A percentile compares a stretch with the other conserved stretches of the same genome.
Evolutionary conservation across 2,329 filamentous ascomycete species (phyloP).

Genomic region (Nemania sp.): DNA sequence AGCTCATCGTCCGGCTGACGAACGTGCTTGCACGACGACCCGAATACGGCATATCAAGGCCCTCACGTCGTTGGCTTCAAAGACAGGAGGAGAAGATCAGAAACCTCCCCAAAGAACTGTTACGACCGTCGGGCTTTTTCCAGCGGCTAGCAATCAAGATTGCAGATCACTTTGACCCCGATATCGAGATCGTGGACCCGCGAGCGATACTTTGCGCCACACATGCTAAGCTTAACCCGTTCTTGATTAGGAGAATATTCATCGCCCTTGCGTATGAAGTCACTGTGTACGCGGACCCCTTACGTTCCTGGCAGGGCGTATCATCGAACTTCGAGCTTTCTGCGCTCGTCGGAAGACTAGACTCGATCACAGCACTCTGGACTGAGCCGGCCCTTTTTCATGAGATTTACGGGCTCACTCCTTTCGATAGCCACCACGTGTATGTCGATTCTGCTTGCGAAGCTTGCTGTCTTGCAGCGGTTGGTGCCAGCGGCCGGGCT

Average conservation of each 20-base stretch:
- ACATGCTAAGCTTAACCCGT: conserved; percentile 48
- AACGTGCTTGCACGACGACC: conserved; percentile 44
- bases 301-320: conserved; percentile 35
- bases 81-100: conserved; percentile 40
- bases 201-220: conserved; percentile 45
- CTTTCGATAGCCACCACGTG: conserved; percentile 37
- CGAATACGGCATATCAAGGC: conserved; percentile 37
- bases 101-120: conserved; percentile 34
- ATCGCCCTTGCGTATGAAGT: conserved; percentile 47
- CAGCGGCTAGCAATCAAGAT: conserved; percentile 41
- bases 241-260: conserved; percentile 50
- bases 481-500: conserved; percentile 49
- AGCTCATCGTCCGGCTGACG: conserved; percentile 41
- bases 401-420: conserved; percentile 38
- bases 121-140: conserved; percentile 38
- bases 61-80: conserved; percentile 43
- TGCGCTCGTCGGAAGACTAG: conserved; percentile 40
- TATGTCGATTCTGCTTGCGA: conserved; percentile 49
- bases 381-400: conserved; percentile 43
- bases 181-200: conserved; percentile 32
- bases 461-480: conserved; percentile 54
- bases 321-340: conserved; percentile 26
- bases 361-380: conserved; percentile 45
- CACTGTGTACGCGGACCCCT: conserved; percentile 37
- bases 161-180: conserved; percentile 34